Percentiles rank a stretch among this genome's conserved stretches.
phyloP scores from a whole-genome alignment of 2,329 filamentous ascomycete genomes.

The Clarireedia homoeocarpa region DNA sequence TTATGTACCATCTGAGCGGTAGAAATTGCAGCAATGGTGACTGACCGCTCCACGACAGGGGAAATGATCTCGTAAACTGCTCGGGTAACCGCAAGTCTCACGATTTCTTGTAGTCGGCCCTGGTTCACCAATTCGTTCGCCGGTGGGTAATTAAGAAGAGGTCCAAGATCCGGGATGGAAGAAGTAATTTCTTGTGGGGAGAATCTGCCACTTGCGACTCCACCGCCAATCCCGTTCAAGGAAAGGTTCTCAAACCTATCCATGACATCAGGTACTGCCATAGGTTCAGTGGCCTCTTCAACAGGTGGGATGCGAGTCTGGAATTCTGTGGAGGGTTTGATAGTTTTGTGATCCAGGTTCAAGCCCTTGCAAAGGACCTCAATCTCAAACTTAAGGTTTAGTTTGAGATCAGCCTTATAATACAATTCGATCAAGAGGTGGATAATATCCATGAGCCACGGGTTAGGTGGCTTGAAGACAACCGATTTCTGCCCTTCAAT shows the following conservation, averaged over 20 bases:
- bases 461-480: constrained; percentile 90
- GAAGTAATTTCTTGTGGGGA: constrained; percentile 71
- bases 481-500: constrained; percentile 76
- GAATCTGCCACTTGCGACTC: constrained; percentile 62
- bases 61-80: constrained; percentile 95
- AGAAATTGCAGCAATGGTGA: constrained; percentile 95
- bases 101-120: constrained; percentile 63
- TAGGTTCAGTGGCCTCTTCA: constrained; percentile 50
- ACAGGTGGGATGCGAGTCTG: constrained; percentile 60
- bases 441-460: constrained; percentile 96
- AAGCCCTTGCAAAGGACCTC: constrained; percentile 94
- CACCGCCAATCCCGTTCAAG: constrained; percentile 63
- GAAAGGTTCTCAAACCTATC: constrained; percentile 80
- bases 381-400: constrained; percentile 98
- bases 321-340: constrained; percentile 82
- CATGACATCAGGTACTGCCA: constrained; percentile 52
- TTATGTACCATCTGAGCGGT: constrained; percentile 94
- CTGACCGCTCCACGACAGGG: constrained; percentile 92
- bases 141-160: constrained; percentile 72
- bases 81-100: constrained; percentile 76
- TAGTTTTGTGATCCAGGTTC: constrained; percentile 82
- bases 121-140: constrained; percentile 71
- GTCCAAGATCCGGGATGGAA: constrained; percentile 75
- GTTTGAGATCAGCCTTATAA: constrained; percentile 83
- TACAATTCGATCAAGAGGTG: constrained; percentile 88